Evolutionary conservation across 371 early-diverging fungal genomes (phyloP), one percentile per base, ranked within the genome.

Genomic region (Funneliformis caledonium): DNA sequence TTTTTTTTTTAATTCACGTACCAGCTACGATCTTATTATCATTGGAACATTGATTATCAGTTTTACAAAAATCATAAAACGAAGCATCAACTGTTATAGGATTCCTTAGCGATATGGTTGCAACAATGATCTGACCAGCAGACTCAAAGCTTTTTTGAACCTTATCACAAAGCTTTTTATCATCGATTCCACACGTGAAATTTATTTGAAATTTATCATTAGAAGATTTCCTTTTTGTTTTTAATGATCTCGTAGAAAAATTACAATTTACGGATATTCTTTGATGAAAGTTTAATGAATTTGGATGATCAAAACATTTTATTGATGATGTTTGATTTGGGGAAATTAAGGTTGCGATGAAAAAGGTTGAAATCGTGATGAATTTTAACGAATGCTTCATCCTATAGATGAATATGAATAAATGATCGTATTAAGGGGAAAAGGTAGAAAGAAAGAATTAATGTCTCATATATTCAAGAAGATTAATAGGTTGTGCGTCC

Each of bases 71-170:
- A 6, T 86, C 82, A 19, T 86, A 72, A 82, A 87, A 91, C 7
- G 87, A 81, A 31, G 90, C 91, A 81, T 88, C 87, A 37, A 91
- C 85, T 22, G 48, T 75, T 59, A 92, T 74, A 19, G 90, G 88
- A 22, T 79, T 77, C 52, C 84, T 82, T 60, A 92, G 82, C 12
- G 77, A 72, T 43, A 90, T 78, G 11, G 84, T 80, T 42, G 84
- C 82, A 7, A 86, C 80, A n/a, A 91, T 83, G 22, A 88, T 82
- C 11, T 83, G 77, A 6, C 80, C 83, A 8, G 85, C 88, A 10
- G 80, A 82, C 14, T 82, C 43, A 68, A 88, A 88, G 0, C 86
- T 84, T 8, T 65, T 65, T 64, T 81, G 75, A 14, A 82, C 88
- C 47, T 83, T 85, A n/a, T 73, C 22, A 69, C 88, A 88, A 12